phyloP scores from a whole-genome alignment of 2,329 filamentous ascomycete species.

The Kalmusia sp. region DNA sequence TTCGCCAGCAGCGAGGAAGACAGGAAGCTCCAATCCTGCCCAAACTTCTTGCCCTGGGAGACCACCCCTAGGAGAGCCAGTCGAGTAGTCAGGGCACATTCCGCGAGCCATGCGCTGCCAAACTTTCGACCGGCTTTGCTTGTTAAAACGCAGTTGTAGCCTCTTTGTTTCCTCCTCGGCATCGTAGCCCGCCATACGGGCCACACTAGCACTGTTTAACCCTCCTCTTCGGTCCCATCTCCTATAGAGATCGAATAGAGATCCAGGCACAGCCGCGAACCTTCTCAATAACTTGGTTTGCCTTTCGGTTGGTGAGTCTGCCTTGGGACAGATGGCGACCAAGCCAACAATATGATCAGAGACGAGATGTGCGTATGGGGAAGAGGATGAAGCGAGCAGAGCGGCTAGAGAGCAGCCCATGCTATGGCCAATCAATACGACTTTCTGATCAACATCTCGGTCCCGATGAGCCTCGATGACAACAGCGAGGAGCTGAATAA shows the following conservation, averaged over 20 bases:
- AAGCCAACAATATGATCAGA: conserved; percentile 74
- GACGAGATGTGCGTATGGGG: conserved; percentile 60
- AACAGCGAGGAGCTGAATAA: conserved; percentile 76
- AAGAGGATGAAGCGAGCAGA: conserved; percentile 69
- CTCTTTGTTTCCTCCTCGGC: conserved; percentile 71
- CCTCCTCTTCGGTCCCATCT: conserved; percentile 82
- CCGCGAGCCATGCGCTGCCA: conserved; percentile 84
- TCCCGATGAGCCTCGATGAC: conserved; percentile 79
- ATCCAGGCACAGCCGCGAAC: conserved; percentile 72
- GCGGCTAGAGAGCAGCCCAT: conserved; percentile 85
- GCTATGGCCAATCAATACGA: conserved; percentile 86
- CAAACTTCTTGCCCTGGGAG: conserved; percentile 75
- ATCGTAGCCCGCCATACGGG: conserved; percentile 73
- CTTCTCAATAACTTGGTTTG: conserved; percentile 60
- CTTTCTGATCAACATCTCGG: conserved; percentile 68
- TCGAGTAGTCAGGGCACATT: conserved; percentile 66
- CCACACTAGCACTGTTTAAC: conserved; percentile 76
- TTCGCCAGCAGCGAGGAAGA: conserved; percentile 81
- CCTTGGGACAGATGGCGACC: conserved; percentile 80
- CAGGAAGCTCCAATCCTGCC: conserved; percentile 73
- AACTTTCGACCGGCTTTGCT: conserved; percentile 80
- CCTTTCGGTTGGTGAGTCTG: conserved; percentile 66
- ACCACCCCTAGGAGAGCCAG: conserved; percentile 64
- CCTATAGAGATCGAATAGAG: conserved; percentile 78
- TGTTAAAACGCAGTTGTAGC: conserved; percentile 78